Conservation (phyloP, 2,329 filamentous ascomycete species). For the Aschersonia sp. region DNA sequence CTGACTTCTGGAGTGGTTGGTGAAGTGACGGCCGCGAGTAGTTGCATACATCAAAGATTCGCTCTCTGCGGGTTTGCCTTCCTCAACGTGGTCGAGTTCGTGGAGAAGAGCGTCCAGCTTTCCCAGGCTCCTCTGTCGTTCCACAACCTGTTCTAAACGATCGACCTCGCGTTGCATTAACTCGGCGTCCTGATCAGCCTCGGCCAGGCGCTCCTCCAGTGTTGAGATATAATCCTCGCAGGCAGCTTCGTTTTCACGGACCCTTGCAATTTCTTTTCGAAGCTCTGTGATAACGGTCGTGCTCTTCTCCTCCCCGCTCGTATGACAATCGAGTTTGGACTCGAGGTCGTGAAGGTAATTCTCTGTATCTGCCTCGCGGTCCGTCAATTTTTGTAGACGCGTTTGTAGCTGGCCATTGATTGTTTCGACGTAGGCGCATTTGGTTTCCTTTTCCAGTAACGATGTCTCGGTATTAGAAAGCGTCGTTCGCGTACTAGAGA, state of each 20-base stretch:
- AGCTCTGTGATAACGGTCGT: constrained; percentile 72
- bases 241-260: constrained; percentile 77
- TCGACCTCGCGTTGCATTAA: constrained; percentile 96
- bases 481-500: constrained; percentile 74
- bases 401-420: constrained; percentile 81
- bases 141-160: constrained; percentile 83
- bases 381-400: constrained; percentile 82
- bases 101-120: constrained; percentile 87
- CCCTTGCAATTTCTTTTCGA: constrained; percentile 76
- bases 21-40: constrained; percentile 22
- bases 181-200: constrained; percentile 90
- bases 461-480: constrained; percentile 74
- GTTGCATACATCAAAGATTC: background rate
- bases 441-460: constrained; percentile 84
- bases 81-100: constrained; percentile 70
- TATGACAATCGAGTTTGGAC: constrained; percentile 76
- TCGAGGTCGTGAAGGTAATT: constrained; percentile 88
- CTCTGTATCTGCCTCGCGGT: constrained; percentile 84
- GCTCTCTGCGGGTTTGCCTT: constrained; percentile 27
- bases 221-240: constrained; percentile 97
- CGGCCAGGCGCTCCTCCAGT: constrained; percentile 83
- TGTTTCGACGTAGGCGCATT: constrained; percentile 83
- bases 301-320: constrained; percentile 85
- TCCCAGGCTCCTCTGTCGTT: constrained; percentile 86
- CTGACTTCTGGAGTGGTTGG: constrained; percentile 38